Evolutionary conservation across 805 yeast species (phyloP), one percentile per base, ranked within the genome.

Genomic region (Saccharomycopsis sp.): DNA sequence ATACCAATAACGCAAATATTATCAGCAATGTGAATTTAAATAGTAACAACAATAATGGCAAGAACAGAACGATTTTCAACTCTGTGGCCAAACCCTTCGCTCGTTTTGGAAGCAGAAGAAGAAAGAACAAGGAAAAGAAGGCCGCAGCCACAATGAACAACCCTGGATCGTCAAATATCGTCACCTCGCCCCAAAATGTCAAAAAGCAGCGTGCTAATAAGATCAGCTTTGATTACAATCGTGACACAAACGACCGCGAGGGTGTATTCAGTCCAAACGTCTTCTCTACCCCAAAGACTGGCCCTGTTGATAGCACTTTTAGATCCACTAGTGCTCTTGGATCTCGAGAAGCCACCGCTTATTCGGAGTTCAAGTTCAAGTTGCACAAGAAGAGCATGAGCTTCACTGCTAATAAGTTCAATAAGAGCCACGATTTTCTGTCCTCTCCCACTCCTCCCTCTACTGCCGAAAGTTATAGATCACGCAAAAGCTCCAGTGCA

Each of bases 341-440:
- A n/a, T 44, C 48, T 5, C 18, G 48, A 44, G 21, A 44, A 16
- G 21, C 48, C 18, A 18, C 21, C 12, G 48, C 48, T 44, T 29
- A 37, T 24, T 34, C 24, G 8, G 51, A 34, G 3, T 57, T 53
- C 54, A 57, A 57, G 34, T 50, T 47, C 53, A 57, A 57, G 23
- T 47, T 57, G 24, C 60, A 57, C 46, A 57, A 57, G 29, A 24
- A 47, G 34, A 53, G 54, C 29, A 37, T 50, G 54, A 50, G 54
- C 16, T 55, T 55, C 40, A 52, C 50, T 15, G 37, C 51, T 23
- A 34, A 52, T 37, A 55, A 50, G 29, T n/a, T 29, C 46, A 12
- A 12, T 12, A 44, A 23, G 14, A 50, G 18, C 12, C 12, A 5
- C 23, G 54, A 40, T 23, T 21, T 51, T 5, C 7, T 24, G 5